Evolutionary conservation across 169 alveolate genomes (phyloP).

Genomic region (Besnoitia besnoiti): DNA sequence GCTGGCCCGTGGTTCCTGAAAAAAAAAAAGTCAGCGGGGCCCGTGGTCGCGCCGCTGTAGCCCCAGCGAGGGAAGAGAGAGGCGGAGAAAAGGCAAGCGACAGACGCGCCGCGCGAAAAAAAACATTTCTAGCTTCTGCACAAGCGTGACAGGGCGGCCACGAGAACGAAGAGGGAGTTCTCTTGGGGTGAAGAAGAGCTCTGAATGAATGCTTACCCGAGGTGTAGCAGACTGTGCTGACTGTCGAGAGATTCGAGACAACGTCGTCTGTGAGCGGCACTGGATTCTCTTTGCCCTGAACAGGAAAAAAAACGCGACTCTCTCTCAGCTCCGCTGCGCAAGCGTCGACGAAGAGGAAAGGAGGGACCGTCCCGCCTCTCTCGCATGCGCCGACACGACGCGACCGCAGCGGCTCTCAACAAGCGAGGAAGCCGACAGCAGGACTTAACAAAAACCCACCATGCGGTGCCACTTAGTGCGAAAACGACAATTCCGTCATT

Average conservation of each 20-base stretch:
- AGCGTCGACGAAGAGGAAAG: too few relatives aligned
- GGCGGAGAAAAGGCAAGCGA: neutral
- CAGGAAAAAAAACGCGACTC: neutral
- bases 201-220: conserved; percentile 87
- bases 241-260: conserved; percentile 71
- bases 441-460: too few relatives aligned
- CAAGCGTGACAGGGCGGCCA: too few relatives aligned
- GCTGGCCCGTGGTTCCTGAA: conserved; percentile 93
- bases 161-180: neutral
- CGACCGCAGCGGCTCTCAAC: too few relatives aligned
- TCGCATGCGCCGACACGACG: too few relatives aligned
- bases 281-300: conserved; percentile 57
- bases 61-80: neutral
- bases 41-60: too few relatives aligned
- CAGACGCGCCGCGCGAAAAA: neutral
- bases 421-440: too few relatives aligned
- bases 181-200: neutral
- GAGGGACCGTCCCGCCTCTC: too few relatives aligned
- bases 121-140: too few relatives aligned
- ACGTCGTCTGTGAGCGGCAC: conserved; percentile 48
- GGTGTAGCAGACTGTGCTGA: conserved; percentile 94
- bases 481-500: too few relatives aligned
- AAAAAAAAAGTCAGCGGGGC: neutral
- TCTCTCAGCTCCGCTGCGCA: too few relatives aligned
- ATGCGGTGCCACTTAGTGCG: too few relatives aligned